Evolutionary conservation across 148 eudicot species (phyloP), one percentile per base, ranked within the genome.

Genomic region (Cornus kousa): DNA sequence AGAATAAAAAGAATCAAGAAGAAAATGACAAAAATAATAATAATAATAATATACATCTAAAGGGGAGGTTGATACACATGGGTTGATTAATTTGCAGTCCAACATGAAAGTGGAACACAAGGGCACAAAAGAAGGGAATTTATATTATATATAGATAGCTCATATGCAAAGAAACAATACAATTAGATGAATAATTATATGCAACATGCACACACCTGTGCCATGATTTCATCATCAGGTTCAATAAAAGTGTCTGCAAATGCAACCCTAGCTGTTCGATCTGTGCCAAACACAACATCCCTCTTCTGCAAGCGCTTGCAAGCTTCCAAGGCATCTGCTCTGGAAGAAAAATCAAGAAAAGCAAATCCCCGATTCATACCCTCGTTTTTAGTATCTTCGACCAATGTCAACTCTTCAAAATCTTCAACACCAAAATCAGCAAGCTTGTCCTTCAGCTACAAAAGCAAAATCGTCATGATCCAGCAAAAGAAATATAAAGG

Each of bases 231-330:
- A n/a, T 77, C 72, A 31, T 55, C 48, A 50, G 79, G 79, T 46
- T 77, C 68, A 40, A 28, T 43, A 2, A 64, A 22, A 7, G 72
- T 24, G 20, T 67, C 69, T 67, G 72, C 79, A 68, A 77, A 77
- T 32, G 79, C 57, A 77, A 77, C 79, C 48, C 57, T 77, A 23
- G 79, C 79, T 20, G 22, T 46, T 23, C 79, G 70, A 68, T 77
- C 79, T 67, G 60, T 23, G 37, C 79, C 79, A 77, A 77, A 77
- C 16, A 67, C 79, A n/a, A 64, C 72, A 69, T 69, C 72, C 72
- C 43, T 69, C 43, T 33, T 69, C 23, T 69, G 72, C 43, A 69
- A 69, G 43, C 46, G 72, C 72, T 69, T 69, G 48, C 48, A 69
- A 69, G 72, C 72, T 69, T 69, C 72, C 72, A 69, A 23, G 17